These are phyloP conservation scores for Margaritispora aquatica DNA, from an alignment of 495 filamentous ascomycete genomes.

Conservation along the genomic window DNA sequence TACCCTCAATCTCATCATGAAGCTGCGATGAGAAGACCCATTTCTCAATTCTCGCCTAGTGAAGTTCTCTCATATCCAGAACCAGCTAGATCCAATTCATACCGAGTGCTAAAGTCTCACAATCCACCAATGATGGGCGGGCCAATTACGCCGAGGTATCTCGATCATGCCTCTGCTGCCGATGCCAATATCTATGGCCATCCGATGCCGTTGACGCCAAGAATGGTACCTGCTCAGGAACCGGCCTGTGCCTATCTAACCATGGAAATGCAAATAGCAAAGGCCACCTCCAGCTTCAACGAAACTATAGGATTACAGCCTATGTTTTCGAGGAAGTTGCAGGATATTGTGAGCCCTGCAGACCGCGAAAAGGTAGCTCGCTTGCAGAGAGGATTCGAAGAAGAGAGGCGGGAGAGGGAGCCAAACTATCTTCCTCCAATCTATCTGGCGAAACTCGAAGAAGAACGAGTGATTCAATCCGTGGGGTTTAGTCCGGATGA, in stretches of 20 bases:
- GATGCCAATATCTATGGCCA: slow-evolving; percentile 38
- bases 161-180: slow-evolving; percentile 35
- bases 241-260: slow-evolving; percentile 48
- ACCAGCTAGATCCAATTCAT: slow-evolving; percentile 35
- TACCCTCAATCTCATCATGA: slow-evolving; percentile 36
- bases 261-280: slow-evolving; percentile 48
- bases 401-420: slow-evolving; percentile 39
- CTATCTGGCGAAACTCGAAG: slow-evolving; percentile 35
- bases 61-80: slow-evolving; percentile 38
- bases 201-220: slow-evolving; percentile 30
- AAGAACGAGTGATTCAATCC: slow-evolving; percentile 40
- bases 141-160: slow-evolving; percentile 39
- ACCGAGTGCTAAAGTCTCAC: slow-evolving; percentile 56
- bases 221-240: slow-evolving; percentile 21
- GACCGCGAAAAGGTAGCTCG: slow-evolving; percentile 45
- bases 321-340: slow-evolving; percentile 35
- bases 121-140: slow-evolving; percentile 29
- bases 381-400: slow-evolving; percentile 37
- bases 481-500: slow-evolving; percentile 42
- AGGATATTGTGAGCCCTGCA: slow-evolving; percentile 37
- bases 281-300: slow-evolving; percentile 43
- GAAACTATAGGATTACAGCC: slow-evolving; percentile 40
- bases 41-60: slow-evolving; percentile 33
- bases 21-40: slow-evolving; percentile 36
- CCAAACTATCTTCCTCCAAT: slow-evolving; percentile 52